These are phyloP conservation scores for Leccinum solheimii DNA, from an alignment of 1,284 basidiomycete genomes.

Conservation along the genomic window DNA sequence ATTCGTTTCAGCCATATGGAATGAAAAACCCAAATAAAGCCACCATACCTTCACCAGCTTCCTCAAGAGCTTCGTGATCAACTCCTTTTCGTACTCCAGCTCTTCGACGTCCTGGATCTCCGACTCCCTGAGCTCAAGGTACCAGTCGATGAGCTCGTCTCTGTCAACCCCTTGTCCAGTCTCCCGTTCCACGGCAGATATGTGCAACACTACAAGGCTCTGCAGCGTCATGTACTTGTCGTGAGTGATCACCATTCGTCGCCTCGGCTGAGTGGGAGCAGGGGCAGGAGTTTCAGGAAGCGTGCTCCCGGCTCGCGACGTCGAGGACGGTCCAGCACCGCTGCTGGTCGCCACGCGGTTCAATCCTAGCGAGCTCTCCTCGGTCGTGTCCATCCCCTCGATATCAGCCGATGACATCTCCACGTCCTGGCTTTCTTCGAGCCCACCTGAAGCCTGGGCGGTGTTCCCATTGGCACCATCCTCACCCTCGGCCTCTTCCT, in stretches of 20 bases:
- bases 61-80: slow-evolving; percentile 86
- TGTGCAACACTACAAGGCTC: slow-evolving; percentile 83
- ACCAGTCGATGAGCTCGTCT: slow-evolving; percentile 95
- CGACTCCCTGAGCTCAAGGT: slow-evolving; percentile 86
- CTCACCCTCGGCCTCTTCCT: slow-evolving; percentile 69
- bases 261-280: slow-evolving; percentile 47
- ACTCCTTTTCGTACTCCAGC: slow-evolving; percentile 88
- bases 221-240: slow-evolving; percentile 93
- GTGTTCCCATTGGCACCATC: slow-evolving; percentile 36
- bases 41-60: slow-evolving; percentile 86
- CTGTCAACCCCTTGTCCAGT: slow-evolving; percentile 79
- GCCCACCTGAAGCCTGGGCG: slow-evolving; percentile 30
- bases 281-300: slow-evolving; percentile 39
- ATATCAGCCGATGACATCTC: slow-evolving; percentile 63
- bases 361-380: slow-evolving; percentile 51
- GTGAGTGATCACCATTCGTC: slow-evolving; percentile 90
- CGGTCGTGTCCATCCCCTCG: slow-evolving; percentile 59
- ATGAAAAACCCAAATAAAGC: not conserved
- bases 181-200: slow-evolving; percentile 77
- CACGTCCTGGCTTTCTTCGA: slow-evolving; percentile 58
- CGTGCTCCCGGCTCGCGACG: slow-evolving; percentile 41
- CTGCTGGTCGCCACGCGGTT: slow-evolving; percentile 35
- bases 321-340: slow-evolving; percentile 39
- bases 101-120: slow-evolving; percentile 86
- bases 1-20: not conserved